Evolutionary conservation across 2,329 filamentous ascomycete genomes (phyloP), one percentile per base, ranked within the genome.

Genomic region (Alternaria sp.): DNA sequence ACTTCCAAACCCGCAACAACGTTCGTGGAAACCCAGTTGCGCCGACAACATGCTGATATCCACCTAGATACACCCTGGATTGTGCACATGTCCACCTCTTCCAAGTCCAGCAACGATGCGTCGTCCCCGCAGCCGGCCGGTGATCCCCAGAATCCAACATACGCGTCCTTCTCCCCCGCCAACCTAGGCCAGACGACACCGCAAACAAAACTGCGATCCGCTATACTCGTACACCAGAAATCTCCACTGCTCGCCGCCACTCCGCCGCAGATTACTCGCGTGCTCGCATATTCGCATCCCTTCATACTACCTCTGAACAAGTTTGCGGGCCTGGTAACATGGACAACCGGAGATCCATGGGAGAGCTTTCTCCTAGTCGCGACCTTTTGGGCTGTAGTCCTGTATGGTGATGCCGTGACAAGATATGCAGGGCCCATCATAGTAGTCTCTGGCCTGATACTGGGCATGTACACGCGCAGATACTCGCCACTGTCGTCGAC

Each of bases 201-300:
- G 48, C 86, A 89, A 38, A 88, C 89, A 43, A 91, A 92, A 74
- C 91, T 94, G 64, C 89, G 92, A 46, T 96, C 93, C 18, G 96
- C 93, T 59, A 94, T 99, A 70, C 89, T 98, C 69, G 94, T 99
- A 20, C 94, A 98, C 80, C 94, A 97, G 79, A 99, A 98, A 81
- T 97, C 93, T 16, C 95, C 95, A 11, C 82, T 99, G 46, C 86
- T 99, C 18, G 90, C 97, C 61, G 93, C 94, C 16, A 99, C 95
- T 10, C 95, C 95, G 44, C 95, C 95, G 2, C 92, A 97, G 76
- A 90, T 99, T 77, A 99, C 95, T 3, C 89, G 95, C 70, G 94
- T 94, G 14, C 85, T 99, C 62, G 94, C 94, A 66, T 97, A 98
- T 78, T 97, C 94, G 65, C 94, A 99, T 76, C 94, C 95, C 0